Evolutionary conservation across 2,329 filamentous ascomycete genomes (phyloP).

Genomic region (Juglanconis juglandina): DNA sequence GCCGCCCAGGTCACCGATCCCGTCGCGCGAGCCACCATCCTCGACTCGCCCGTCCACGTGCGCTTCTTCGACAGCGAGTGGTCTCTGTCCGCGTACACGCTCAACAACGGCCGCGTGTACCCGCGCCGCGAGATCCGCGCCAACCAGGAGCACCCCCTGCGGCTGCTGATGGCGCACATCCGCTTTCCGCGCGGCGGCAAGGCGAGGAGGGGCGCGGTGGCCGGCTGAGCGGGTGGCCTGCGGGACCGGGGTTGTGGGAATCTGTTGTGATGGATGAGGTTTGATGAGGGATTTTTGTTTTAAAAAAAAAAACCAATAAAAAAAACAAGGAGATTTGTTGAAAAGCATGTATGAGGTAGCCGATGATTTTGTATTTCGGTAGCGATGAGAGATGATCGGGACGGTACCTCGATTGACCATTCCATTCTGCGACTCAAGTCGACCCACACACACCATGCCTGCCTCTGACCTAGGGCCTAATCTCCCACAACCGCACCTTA

Average conservation of each 20-base stretch:
- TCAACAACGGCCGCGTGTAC: conserved; percentile 35
- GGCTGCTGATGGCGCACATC: conserved; percentile 34
- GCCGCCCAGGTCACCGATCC: background rate
- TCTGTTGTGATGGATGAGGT: background rate
- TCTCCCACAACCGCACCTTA: conserved; percentile 88
- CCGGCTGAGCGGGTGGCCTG: background rate
- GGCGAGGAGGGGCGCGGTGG: background rate
- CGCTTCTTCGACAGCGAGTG: conserved; percentile 30
- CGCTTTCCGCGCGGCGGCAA: background rate
- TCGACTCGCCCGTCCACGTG: conserved; percentile 21
- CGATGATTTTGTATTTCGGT: background rate
- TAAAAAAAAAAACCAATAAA: too few relatives aligned
- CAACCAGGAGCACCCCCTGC: conserved; percentile 34
- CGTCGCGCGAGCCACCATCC: background rate
- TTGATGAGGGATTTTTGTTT: too few relatives aligned
- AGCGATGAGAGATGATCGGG: background rate
- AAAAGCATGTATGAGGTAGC: background rate
- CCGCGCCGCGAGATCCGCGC: conserved; percentile 42
- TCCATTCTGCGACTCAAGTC: background rate
- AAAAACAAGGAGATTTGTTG: too few relatives aligned
- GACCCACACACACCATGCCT: background rate
- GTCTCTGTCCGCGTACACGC: conserved; percentile 36
- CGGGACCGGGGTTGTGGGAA: background rate
- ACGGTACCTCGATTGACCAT: too few relatives aligned
- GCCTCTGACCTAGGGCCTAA: conserved; percentile 52